These are phyloP conservation scores for Mycena alexandri DNA, from an alignment of 768 basidiomycete species.

Conservation along the genomic window DNA sequence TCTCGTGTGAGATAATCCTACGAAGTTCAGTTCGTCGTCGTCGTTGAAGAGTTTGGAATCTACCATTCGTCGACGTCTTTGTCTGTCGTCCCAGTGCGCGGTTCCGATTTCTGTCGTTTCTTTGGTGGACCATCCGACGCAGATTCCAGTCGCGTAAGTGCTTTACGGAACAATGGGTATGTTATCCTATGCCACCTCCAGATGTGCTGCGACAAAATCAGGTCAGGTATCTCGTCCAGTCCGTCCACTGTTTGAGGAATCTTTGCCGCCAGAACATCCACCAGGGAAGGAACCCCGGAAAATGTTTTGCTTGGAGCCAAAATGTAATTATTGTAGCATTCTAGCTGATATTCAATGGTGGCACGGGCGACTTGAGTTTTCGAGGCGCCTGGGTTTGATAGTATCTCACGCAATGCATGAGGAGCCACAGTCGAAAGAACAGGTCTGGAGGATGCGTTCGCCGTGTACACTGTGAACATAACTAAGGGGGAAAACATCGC, in stretches of 20 bases:
- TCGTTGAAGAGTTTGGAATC: background rate
- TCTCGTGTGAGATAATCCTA: constrained; percentile 12
- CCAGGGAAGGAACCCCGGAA: background rate
- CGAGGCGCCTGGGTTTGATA: no score
- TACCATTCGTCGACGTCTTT: constrained; percentile 20
- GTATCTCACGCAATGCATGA: no score
- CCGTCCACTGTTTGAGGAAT: constrained; percentile 7
- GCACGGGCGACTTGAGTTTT: no score
- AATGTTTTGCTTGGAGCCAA: background rate
- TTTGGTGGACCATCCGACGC: background rate
- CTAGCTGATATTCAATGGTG: constrained; percentile 7
- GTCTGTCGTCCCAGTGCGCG: background rate
- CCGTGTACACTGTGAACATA: no score
- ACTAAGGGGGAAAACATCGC: no score
- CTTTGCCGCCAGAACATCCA: background rate
- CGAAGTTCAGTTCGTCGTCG: no score
- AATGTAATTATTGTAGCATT: background rate
- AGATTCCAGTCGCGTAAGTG: background rate
- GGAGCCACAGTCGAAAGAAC: no score
- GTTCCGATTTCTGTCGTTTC: constrained; percentile 1
- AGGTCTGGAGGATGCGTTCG: no score
- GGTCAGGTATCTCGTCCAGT: background rate
- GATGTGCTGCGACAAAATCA: background rate
- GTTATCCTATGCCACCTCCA: constrained; percentile 5
- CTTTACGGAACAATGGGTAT: background rate